Evolutionary conservation across 768 basidiomycete genomes (phyloP).

Genomic region (Russula earlei): DNA sequence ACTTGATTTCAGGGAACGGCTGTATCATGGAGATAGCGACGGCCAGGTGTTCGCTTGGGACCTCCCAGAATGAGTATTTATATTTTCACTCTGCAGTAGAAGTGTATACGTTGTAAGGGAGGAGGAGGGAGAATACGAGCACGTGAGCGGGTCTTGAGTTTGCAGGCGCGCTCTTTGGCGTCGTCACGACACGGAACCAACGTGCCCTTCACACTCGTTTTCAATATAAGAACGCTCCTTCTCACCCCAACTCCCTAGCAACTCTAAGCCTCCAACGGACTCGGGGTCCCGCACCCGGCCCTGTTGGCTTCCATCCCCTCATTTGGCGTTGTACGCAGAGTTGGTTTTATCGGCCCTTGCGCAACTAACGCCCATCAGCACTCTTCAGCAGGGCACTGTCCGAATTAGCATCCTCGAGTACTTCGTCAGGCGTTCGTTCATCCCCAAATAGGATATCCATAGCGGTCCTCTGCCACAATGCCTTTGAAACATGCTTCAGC

Average conservation of each 20-base stretch:
- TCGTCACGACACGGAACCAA: no score
- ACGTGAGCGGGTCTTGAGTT: conserved; percentile 3
- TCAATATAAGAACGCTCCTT: not conserved
- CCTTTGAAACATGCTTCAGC: conserved; percentile 15
- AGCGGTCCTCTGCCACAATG: not conserved
- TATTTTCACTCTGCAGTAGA: not conserved
- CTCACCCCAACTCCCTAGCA: not conserved
- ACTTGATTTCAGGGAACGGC: conserved; percentile 35
- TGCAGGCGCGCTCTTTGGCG: no score
- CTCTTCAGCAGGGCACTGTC: not conserved
- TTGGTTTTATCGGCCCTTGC: not conserved
- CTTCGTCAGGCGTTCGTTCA: not conserved
- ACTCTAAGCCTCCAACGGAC: not conserved
- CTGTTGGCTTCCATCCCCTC: not conserved
- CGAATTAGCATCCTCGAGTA: not conserved
- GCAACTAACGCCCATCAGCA: not conserved
- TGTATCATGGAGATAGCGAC: conserved; percentile 57
- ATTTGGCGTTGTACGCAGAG: not conserved
- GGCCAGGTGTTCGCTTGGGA: conserved; percentile 52
- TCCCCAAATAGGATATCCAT: not conserved
- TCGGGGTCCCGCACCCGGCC: not conserved
- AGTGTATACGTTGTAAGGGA: no score
- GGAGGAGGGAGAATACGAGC: no score
- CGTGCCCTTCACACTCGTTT: not conserved
- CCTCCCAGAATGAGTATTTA: conserved; percentile 34